Evolutionary conservation across 1,139 yeast genomes (phyloP), one percentile per base, ranked within the genome.

Genomic region (Sugiyamaella castrensis): DNA sequence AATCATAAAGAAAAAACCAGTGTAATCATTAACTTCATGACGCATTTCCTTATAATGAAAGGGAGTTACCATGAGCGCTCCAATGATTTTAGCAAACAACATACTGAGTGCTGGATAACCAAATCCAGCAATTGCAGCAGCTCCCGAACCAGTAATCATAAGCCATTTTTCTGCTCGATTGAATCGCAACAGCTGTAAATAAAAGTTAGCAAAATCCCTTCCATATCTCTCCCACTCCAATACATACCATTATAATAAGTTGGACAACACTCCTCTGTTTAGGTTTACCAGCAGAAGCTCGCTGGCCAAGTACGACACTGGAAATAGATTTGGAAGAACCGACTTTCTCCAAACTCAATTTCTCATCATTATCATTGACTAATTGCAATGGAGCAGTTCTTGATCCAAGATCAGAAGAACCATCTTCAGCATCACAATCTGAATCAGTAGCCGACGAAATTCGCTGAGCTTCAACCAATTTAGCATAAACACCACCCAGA

Each of bases 71-170:
- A 70, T 67, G 46, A 73, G 57, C 2, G 72, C 65, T 28, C 63
- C 58, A 51, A 72, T 62, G 35, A 66, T 61, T 37, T 68, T 65
- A 11, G 73, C 74, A 42, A 68, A 69, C 40, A 72, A 59, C 35
- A 71, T 61, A 35, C 70, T 66, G 49, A 71, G 61, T 11, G 73
- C 64, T 1, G 75, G 72, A 52, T 70, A 71, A 11, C 71, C 71
- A 47, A 67, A 62, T 8, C 76, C 76, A 31, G 68, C 60, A 13
- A 67, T 37, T 9, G 63, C 52, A 19, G 73, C 59, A 6, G 64
- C 62, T 30, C 56, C 29, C 3, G 61, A 55, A 7, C 75, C 76
- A 40, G 67, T 37, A 13, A 61, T 29, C 42, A 72, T 49, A 43
- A 54, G 53, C 46, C 50, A 50, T 40, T 57, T 62, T 45, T 66